Evolutionary conservation across 2,329 filamentous ascomycete species (phyloP), one percentile per base, ranked within the genome.

Genomic region (Fulvia fulva): DNA sequence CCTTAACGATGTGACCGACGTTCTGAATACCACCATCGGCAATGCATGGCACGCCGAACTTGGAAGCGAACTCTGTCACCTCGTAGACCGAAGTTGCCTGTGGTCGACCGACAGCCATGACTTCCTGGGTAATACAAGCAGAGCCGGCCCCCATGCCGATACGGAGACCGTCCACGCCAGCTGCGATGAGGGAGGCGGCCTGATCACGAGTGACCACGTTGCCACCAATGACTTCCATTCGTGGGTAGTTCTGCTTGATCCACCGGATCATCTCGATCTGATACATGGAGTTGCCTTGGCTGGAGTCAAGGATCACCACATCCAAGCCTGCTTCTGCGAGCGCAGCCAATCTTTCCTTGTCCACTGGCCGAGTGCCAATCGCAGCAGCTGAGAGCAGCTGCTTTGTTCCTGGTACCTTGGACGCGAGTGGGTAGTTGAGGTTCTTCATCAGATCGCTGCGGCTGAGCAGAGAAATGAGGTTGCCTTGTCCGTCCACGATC

Each of bases 81-180:
- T 87, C 90, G 81, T 89, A 91, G 60, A 99, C 93, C 45, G 94
- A 87, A 26, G 92, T 90, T 44, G 95, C 94, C 79, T 99, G 94
- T 58, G 94, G 94, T 70, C 94, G 89, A 60, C 95, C 94, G 51
- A 99, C 93, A 67, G 94, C 94, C 94, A 99, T 99, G 73, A 99
- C 95, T 80, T 99, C 94, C 78, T 99, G 94, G 57, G 94, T 99
- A 70, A 99, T 99, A 78, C 94, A 99, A 72, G 94, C 94, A 72
- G 90, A 96, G 72, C 94, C 94, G 73, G 91, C 96, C 68, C 94
- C 94, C 94, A 99, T 99, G 74, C 94, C 94, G 73, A 99, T 99
- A 74, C 94, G 90, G 68, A 99, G 85, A 75, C 94, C 95, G 74
- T 99, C 94, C 59, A 90, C 93, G 73, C 94, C 94, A 66, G 93